These are phyloP conservation scores for Boletus vinaceobasis DNA, from an alignment of 768 basidiomycete genomes.

Conservation along the genomic window DNA sequence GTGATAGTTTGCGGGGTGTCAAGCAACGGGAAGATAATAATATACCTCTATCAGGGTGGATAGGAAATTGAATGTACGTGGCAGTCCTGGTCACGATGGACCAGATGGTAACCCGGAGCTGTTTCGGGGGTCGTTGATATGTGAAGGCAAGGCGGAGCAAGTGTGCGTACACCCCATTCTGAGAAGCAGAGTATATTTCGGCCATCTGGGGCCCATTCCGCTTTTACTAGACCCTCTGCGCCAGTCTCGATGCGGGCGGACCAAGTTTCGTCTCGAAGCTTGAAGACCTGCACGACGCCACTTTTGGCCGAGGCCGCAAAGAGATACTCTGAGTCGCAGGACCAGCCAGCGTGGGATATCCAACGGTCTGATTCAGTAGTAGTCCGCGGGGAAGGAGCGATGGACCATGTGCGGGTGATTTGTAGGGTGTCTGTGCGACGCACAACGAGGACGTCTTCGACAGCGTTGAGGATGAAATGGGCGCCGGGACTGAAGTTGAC, in stretches of 20 bases:
- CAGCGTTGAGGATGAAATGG: slow-evolving; percentile 79
- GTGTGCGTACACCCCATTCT: slow-evolving; percentile 80
- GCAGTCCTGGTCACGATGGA: slow-evolving; percentile 70
- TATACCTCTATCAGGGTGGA: slow-evolving; percentile 75
- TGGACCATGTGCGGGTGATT: slow-evolving; percentile 75
- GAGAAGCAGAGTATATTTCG: slow-evolving; percentile 85
- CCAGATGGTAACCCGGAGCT: slow-evolving; percentile 89
- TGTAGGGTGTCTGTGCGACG: slow-evolving; percentile 82
- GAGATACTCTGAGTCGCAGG: slow-evolving; percentile 83
- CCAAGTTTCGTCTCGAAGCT: slow-evolving; percentile 78
- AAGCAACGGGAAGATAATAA: not conserved
- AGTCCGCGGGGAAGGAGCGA: slow-evolving; percentile 52
- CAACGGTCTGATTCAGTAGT: slow-evolving; percentile 33
- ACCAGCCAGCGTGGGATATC: slow-evolving; percentile 82
- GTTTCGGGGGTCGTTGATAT: slow-evolving; percentile 5
- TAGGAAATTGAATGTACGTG: slow-evolving; percentile 83
- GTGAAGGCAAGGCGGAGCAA: not conserved
- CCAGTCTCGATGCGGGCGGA: slow-evolving; percentile 74
- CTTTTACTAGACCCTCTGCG: slow-evolving; percentile 78
- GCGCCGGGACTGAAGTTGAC: slow-evolving; percentile 84
- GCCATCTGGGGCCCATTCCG: slow-evolving; percentile 89
- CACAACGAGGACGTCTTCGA: slow-evolving; percentile 76
- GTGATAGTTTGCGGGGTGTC: not conserved
- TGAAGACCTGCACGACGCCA: slow-evolving; percentile 73
- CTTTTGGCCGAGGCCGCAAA: slow-evolving; percentile 73